Conservation (phyloP, 805 yeast species). For the Ogataea pilisensis region DNA sequence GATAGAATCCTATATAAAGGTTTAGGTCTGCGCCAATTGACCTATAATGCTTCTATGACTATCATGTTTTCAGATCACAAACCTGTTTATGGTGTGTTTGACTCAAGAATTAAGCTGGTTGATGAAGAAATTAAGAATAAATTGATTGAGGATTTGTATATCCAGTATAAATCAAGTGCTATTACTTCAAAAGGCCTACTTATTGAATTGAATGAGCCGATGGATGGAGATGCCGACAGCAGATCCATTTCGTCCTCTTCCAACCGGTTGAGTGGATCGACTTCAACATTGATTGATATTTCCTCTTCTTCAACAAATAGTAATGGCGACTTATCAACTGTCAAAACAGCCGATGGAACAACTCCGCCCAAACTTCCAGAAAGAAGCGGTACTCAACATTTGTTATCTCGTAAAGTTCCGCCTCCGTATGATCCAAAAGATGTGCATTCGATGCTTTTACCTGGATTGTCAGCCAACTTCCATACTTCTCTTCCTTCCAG, state of each 20-base stretch:
- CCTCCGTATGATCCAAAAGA: constrained; percentile 21
- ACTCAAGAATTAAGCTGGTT: constrained; percentile 60
- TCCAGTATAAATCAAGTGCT: constrained; percentile 41
- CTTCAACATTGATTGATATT: constrained; percentile 23
- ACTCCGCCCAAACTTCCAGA: constrained; percentile 9
- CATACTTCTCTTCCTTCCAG: constrained; percentile 4
- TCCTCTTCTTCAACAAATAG: constrained; percentile 9
- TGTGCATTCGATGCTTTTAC: constrained; percentile 18
- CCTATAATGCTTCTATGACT: constrained; percentile 61
- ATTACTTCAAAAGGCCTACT: constrained; percentile 13
- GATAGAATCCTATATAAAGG: constrained; percentile 79
- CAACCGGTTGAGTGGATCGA: constrained; percentile 19
- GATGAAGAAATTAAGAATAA: constrained; percentile 57
- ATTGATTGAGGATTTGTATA: constrained; percentile 56
- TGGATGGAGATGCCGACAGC: constrained; percentile 8
- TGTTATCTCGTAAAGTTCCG: constrained; percentile 23
- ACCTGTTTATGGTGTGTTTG: constrained; percentile 83
- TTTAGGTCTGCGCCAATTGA: constrained; percentile 50
- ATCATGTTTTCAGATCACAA: constrained; percentile 80
- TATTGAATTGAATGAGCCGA: constrained; percentile 30
- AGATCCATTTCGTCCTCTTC: constrained; percentile 13
- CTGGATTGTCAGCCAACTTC: constrained; percentile 20
- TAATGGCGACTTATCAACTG: constrained; percentile 11
- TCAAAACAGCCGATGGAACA: neutral
- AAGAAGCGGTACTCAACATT: no score